A percentile compares a stretch with the other conserved stretches of the same genome.
Evolutionary conservation across 148 eudicot genomes (phyloP).

Genomic region (Bassia scoparia): DNA sequence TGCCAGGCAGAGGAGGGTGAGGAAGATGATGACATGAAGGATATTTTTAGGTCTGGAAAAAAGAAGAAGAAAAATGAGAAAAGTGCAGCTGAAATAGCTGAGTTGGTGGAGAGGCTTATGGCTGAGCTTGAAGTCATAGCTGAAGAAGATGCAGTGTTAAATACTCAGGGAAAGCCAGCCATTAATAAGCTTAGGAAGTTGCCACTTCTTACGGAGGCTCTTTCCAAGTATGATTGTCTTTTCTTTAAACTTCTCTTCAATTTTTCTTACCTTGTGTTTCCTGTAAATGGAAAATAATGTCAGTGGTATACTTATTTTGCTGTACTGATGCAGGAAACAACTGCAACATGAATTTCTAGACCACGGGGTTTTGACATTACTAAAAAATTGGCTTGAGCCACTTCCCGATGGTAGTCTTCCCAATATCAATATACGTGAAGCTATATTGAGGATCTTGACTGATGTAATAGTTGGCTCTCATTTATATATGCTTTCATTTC

Average conservation of each 20-base stretch:
- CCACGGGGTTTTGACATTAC: constrained; percentile 80
- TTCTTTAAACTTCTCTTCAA: background rate
- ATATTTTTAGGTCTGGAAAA: constrained; percentile 71
- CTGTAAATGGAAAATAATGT: background rate
- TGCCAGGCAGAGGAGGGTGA: constrained; percentile 89
- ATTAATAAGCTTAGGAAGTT: constrained; percentile 86
- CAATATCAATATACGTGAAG: constrained; percentile 88
- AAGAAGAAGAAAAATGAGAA: constrained; percentile 88
- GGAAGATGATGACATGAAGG: constrained; percentile 71
- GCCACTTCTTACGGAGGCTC: constrained; percentile 83
- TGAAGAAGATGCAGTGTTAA: constrained; percentile 83
- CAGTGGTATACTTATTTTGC: background rate
- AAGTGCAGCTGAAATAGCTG: constrained; percentile 88
- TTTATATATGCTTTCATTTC: background rate
- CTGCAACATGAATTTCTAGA: constrained; percentile 93
- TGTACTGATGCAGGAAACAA: constrained; percentile 63
- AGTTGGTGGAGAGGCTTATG: constrained; percentile 82
- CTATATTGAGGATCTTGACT: constrained; percentile 76
- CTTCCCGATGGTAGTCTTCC: constrained; percentile 99
- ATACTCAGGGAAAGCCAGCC: constrained; percentile 77
- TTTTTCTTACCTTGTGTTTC: background rate
- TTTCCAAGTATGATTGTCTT: constrained; percentile 60
- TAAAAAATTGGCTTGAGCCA: constrained; percentile 96
- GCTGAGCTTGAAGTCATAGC: constrained; percentile 96
- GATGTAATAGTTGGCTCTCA: constrained; percentile 50